These are phyloP conservation scores for Xylariales sp. DNA, from an alignment of 2,329 filamentous ascomycete species.

Conservation along the genomic window DNA sequence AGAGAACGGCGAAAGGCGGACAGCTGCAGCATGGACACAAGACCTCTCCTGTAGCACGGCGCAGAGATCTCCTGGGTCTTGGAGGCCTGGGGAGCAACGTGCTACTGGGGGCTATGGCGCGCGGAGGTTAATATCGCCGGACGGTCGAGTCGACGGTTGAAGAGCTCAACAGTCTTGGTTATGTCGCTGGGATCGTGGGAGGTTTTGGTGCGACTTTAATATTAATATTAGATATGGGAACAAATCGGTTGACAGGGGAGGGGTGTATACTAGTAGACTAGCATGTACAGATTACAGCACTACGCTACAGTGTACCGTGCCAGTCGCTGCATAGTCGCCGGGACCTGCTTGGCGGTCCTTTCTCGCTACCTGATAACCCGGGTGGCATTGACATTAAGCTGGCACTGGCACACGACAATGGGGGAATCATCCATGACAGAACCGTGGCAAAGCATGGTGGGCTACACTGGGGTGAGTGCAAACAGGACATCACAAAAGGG, in stretches of 20 bases:
- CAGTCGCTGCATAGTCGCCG: slow-evolving; percentile 48
- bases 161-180: slow-evolving; percentile 47
- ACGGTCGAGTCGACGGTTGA: slow-evolving; percentile 47
- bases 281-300: slow-evolving; percentile 36
- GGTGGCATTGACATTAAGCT: slow-evolving; percentile 47
- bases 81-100: slow-evolving; percentile 47
- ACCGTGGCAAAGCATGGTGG: slow-evolving; percentile 33
- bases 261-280: slow-evolving; percentile 34
- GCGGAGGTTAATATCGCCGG: slow-evolving; percentile 47
- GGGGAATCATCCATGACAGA: slow-evolving; percentile 42
- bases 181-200: slow-evolving; percentile 50
- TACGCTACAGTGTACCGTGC: slow-evolving; percentile 42
- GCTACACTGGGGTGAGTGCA: slow-evolving; percentile 30
- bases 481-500: slow-evolving; percentile 33
- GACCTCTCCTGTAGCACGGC: slow-evolving; percentile 50
- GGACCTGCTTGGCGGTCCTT: slow-evolving; percentile 48
- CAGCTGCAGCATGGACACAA: slow-evolving; percentile 58
- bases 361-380: slow-evolving; percentile 44
- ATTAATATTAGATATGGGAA: slow-evolving; percentile 53
- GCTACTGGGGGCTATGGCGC: slow-evolving; percentile 46
- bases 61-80: slow-evolving; percentile 46
- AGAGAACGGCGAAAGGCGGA: slow-evolving; percentile 55
- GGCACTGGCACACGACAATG: slow-evolving; percentile 46
- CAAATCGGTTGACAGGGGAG: slow-evolving; percentile 48
- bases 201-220: slow-evolving; percentile 54